These are phyloP conservation scores for Heracleum sosnowskyi DNA, from an alignment of 129 eudicot species.

Conservation along the genomic window DNA sequence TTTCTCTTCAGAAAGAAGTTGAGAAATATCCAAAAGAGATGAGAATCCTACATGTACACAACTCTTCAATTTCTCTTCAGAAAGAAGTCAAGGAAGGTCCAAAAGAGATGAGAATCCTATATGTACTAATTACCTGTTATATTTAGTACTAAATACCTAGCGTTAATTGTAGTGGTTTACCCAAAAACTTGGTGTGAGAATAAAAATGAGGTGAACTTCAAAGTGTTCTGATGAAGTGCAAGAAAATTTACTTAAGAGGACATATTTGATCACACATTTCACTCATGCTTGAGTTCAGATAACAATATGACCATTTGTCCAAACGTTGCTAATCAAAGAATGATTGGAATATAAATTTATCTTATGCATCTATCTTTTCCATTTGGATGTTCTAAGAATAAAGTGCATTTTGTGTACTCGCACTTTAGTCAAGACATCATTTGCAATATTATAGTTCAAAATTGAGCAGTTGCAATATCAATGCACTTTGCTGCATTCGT, in stretches of 20 bases:
- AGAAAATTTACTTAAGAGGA: not conserved
- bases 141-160: not conserved
- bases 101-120: conserved; percentile 10
- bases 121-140: not conserved
- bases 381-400: too few species aligned
- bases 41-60: not conserved
- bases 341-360: not conserved
- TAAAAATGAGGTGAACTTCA: not conserved
- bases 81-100: conserved; percentile 16
- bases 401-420: too few species aligned
- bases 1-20: conserved; percentile 25
- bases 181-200: not conserved
- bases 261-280: not conserved
- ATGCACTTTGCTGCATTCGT: too few species aligned
- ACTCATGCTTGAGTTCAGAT: not conserved
- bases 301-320: not conserved
- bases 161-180: not conserved
- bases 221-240: not conserved
- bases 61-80: conserved; percentile 24
- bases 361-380: not conserved
- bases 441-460: too few species aligned
- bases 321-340: not conserved
- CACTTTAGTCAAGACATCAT: too few species aligned
- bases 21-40: conserved; percentile 16
- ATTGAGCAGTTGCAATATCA: too few species aligned